Percentiles rank a stretch among this genome's conserved stretches.
These are phyloP conservation scores for Plantago major DNA, from an alignment of 257 asterid genomes.

Conservation along the genomic window DNA sequence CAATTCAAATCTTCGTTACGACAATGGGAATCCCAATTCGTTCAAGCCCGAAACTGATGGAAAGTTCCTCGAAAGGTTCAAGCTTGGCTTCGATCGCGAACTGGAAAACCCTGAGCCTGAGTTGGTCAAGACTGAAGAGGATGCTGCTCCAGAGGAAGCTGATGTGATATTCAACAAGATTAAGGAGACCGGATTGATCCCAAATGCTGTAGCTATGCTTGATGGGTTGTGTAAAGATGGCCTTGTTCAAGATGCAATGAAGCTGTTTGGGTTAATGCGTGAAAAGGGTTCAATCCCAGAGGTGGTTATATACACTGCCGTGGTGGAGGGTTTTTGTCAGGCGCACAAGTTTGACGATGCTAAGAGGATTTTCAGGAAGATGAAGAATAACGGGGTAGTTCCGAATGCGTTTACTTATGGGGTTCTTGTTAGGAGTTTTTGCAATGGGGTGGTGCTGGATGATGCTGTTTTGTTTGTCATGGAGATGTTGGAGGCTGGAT, in stretches of 20 bases:
- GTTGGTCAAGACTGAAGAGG: conserved; percentile 23
- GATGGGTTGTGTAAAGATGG: conserved; percentile 93
- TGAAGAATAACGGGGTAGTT: conserved; percentile 56
- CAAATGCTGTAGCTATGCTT: conserved; percentile 92
- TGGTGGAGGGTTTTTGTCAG: conserved; percentile 80
- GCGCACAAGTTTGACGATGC: conserved; percentile 80
- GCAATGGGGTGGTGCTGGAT: conserved; percentile 53
- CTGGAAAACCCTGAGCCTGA: conserved; percentile 12
- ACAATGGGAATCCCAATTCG: conserved; percentile 30
- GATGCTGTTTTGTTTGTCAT: conserved; percentile 48
- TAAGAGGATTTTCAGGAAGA: conserved; percentile 57
- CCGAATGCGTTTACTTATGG: conserved; percentile 67
- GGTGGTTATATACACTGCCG: conserved; percentile 84
- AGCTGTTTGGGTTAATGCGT: conserved; percentile 75
- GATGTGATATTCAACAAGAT: conserved; percentile 84
- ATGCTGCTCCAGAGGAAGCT: conserved; percentile 49
- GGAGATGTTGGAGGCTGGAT: conserved; percentile 73
- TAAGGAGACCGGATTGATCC: conserved; percentile 87
- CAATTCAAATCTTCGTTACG: no score
- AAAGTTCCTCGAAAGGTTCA: conserved; percentile 70
- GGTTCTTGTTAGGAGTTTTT: conserved; percentile 51
- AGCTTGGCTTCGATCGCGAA: conserved; percentile 52
- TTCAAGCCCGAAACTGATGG: conserved; percentile 33
- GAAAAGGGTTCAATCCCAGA: conserved; percentile 85
- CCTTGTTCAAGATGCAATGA: conserved; percentile 79